Base-by-base conservation (phyloP, 805 yeast genomes). In the Scheffersomyces spartinae region DNA sequence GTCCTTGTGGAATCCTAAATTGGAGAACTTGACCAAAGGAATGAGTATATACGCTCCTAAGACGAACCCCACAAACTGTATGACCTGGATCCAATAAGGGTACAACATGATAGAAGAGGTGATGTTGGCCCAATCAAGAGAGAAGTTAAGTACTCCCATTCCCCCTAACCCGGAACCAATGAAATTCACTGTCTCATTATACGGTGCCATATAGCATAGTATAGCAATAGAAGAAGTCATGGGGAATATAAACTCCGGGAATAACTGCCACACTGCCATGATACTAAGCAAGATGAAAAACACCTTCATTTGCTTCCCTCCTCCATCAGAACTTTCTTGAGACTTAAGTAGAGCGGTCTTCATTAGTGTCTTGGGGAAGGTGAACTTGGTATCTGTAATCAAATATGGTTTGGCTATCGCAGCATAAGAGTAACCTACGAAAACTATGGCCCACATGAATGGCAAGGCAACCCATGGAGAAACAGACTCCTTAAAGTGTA, bases 91-190 rank as follows among this genome's bases (percentile, higher is more conserved):
- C 71, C 71, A 65, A 38, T 65, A 67, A 1, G 73, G 73, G 25
- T 54, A 52, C 35, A 66, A 36, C 70, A 67, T 59, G 21, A 67
- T 67, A 5, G 48, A 39, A 1, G 70, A 63, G 1, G 72, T 62
- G 26, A 67, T 63, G 34, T 67, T 67, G 27, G 70, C 61, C 72
- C 73, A 67, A 32, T 67, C 72, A 17, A 67, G 45, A 1, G 71
- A 48, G 13, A 66, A 42, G 32, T 67, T 67, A 28, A 66, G 39
- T 17, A 67, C 40, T 5, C 72, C 72, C 54, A 64, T 53, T 1
- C 72, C 72, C 2, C 71, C 72, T 25, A 67, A 36, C 0, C 72
- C 72, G n/a, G 68, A 58, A 4, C 72, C 72, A 7, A 65, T 35
- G 31, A 67, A 67, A 28, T 64, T 64, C 8, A 57, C 33, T 1